Base-by-base conservation (phyloP, 2,329 filamentous ascomycete genomes). In the Aspergillus udagawae region DNA sequence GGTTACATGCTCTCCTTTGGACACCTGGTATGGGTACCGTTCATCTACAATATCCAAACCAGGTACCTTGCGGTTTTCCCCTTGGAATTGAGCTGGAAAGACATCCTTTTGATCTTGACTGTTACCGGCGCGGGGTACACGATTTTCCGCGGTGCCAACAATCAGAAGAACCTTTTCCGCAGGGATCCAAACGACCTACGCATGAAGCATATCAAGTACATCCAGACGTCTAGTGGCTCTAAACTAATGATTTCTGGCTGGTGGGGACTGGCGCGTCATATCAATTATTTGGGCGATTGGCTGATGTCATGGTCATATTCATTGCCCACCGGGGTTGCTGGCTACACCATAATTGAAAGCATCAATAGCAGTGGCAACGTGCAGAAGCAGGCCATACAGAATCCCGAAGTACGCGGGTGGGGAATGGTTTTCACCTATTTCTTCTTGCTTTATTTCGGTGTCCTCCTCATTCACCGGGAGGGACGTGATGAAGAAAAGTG, bases 241-340 rank as follows among this genome's bases (percentile, higher is more conserved):
- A 89, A 87, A 65, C 84, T 97, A 28, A 82, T 97, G 62, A 86
- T 86, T 3, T 88, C 89, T 0, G 93, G 93, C 55, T 97, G 93
- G 93, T 97, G 93, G 93, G 93, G 93, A 45, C 80, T 85, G 23
- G 89, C 92, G 0, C 86, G 93, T 45, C 93, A 97, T 76, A 93
- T 97, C 81, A 97, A 97, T 79, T 97, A 97, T 75, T 77, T 96
- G 1, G 93, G 92, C 52, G 93, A 97, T 78, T 97, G 92, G 92
- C 82, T 94, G 63, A 92, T 96, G 85, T 85, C 88, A 7, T 97
- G 91, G 91, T 86, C 91, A 0, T 97, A 94, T 76, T 91, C 86
- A 63, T 80, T 97, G 45, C 92, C 93, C 1, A 96, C 92, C 0
- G 90, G 90, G 1, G 73, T 95, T 58, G 89, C 92, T 0, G 92